Base-by-base conservation (phyloP, 2,329 filamentous ascomycete genomes). In the Botrytis aclada region DNA sequence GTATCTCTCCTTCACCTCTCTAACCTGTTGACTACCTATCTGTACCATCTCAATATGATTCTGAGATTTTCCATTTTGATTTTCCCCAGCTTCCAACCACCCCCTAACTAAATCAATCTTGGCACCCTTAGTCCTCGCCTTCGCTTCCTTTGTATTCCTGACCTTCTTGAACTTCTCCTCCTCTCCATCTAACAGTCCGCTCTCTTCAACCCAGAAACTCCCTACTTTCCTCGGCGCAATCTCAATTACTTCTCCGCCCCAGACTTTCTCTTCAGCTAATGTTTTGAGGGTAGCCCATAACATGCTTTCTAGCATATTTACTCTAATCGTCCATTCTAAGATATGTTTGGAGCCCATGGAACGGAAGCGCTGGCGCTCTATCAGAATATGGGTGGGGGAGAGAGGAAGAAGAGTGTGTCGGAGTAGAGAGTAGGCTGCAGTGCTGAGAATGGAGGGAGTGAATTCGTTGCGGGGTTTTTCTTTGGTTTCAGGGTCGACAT, bases 301-400 rank as follows among this genome's bases (percentile, higher is more conserved):
- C 89, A 96, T 96, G 6, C 89, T 89, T 81, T 97, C 93, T 34
- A 97, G 86, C 78, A 92, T 90, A 76, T 95, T 95, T 14, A 97
- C 93, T 1, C 93, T 86, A 58, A 96, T 80, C 4, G 93, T 95
- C 93, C 93, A 97, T 82, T 97, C 93, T 74, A 90, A 88, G 1
- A 97, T 89, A 0, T 89, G 87, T 0, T 88, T 83, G 0, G 83
- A 86, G 14, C 91, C 88, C n/a, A 85, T 86, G 3, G 89, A 90
- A 4, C 93, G 89, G 78, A 85, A 88, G 6, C 87, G 86, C 78
- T 89, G 87, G 29, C 85, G 84, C 80, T 89, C 87, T 73, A 97
- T 94, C 1, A 96, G 83, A 43, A 97, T 84, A 70, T 92, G 86
- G 4, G 89, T 90, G 0, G 93, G 93, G 0, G 84, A 80, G 72